A percentile compares a stretch with the other conserved stretches of the same genome.
Conservation (phyloP, 2,329 filamentous ascomycete species). For the Cyphellophora europaea region DNA sequence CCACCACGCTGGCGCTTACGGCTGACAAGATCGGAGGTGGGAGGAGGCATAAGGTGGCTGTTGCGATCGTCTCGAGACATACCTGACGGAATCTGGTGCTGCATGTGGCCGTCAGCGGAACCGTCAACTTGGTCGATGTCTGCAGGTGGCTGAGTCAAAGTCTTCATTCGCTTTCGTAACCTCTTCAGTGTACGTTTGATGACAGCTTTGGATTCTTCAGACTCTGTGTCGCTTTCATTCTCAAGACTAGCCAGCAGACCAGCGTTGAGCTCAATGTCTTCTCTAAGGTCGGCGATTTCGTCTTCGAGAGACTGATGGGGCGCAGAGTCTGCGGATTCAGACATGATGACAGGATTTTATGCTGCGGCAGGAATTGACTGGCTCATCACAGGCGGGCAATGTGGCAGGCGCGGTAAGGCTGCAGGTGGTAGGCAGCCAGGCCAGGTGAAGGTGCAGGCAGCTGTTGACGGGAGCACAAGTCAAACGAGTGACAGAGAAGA, state of each 20-base stretch:
- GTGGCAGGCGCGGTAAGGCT: too few species aligned
- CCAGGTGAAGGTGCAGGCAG: too few species aligned
- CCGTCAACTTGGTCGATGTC: too few species aligned
- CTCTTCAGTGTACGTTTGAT: conserved; percentile 4
- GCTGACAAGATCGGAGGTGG: conserved; percentile 5
- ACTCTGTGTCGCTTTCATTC: conserved; percentile 5
- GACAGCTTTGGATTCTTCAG: conserved; percentile 5
- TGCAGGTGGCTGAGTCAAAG: conserved; percentile 1
- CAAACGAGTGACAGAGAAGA: too few species aligned
- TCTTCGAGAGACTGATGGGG: too few species aligned
- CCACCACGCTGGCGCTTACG: conserved; percentile 15
- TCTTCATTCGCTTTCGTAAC: conserved; percentile 1
- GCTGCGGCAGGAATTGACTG: too few species aligned
- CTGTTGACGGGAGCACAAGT: too few species aligned
- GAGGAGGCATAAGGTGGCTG: conserved; percentile 3
- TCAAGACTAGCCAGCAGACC: conserved; percentile 11
- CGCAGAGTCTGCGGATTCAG: conserved; percentile 4
- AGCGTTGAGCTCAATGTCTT: conserved; percentile 14
- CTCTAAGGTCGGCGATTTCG: conserved; percentile 11
- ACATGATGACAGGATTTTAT: conserved; percentile 8
- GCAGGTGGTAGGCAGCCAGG: too few species aligned
- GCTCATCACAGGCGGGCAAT: too few species aligned
- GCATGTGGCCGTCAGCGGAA: too few species aligned
- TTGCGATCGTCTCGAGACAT: conserved; percentile 1
- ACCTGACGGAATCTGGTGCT: too few species aligned